phyloP scores from a whole-genome alignment of 2,329 filamentous ascomycete genomes.

The Anisogramma anomala region DNA sequence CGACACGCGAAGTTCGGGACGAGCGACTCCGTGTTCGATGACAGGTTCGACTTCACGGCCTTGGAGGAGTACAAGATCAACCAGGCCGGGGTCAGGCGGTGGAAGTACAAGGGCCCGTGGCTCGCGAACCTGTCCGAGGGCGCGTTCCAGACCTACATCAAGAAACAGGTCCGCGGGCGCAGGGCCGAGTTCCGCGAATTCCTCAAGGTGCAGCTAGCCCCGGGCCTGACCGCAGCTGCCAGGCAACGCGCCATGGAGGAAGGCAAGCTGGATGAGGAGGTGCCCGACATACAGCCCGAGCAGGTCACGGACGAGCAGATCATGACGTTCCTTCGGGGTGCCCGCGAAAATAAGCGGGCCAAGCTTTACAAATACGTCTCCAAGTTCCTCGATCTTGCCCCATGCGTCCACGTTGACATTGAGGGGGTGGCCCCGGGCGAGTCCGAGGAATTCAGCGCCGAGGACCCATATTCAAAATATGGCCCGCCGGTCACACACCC shows the following conservation, averaged over 20 bases:
- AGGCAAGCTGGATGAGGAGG: constrained; percentile 22
- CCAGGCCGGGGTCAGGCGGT: constrained; percentile 37
- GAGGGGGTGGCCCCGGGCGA: constrained; percentile 12
- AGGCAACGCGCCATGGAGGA: constrained; percentile 27
- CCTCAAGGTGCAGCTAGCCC: constrained; percentile 37
- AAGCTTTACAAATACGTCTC: constrained; percentile 43
- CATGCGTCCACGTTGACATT: constrained; percentile 26
- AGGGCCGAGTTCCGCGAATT: constrained; percentile 44
- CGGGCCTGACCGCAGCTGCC: constrained; percentile 30
- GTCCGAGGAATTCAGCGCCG: constrained; percentile 18
- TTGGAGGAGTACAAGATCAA: constrained; percentile 23
- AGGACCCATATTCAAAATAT: constrained; percentile 36
- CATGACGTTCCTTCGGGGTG: constrained; percentile 37
- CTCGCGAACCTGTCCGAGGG: constrained; percentile 51
- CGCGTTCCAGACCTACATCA: constrained; percentile 45
- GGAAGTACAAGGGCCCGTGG: constrained; percentile 59
- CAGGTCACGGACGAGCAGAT: constrained; percentile 41
- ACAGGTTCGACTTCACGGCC: constrained; percentile 42
- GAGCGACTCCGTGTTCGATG: constrained; percentile 49
- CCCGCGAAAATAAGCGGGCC: constrained; percentile 37
- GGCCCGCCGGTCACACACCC: constrained; percentile 52
- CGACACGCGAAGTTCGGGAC: too few species aligned
- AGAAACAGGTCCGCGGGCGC: constrained; percentile 39
- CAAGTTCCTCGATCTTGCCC: constrained; percentile 51
- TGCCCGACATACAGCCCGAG: constrained; percentile 22